These are phyloP conservation scores for Penicillium italicum DNA, from an alignment of 2,329 filamentous ascomycete genomes.

Conservation along the genomic window DNA sequence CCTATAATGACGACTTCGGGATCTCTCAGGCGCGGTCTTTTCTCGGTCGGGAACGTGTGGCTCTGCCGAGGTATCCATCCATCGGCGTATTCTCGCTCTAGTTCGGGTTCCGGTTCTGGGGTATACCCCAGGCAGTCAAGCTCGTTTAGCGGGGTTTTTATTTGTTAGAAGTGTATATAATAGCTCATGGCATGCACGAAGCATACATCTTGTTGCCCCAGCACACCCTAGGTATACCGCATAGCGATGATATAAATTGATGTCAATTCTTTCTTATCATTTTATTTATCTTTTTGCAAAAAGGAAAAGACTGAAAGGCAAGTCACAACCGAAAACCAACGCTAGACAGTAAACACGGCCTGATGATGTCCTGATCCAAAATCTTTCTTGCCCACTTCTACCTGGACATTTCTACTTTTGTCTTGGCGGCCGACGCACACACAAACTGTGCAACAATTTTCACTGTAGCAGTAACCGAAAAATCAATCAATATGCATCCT, in stretches of 20 bases:
- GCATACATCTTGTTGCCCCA: not conserved
- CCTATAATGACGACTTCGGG: conserved; percentile 14
- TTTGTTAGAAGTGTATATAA: not conserved
- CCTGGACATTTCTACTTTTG: not conserved
- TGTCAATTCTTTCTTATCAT: not conserved
- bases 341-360: not conserved
- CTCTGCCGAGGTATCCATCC: conserved; percentile 15
- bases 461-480: not conserved
- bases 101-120: not conserved
- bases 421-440: not conserved
- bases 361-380: not conserved
- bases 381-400: not conserved
- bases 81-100: conserved; percentile 23
- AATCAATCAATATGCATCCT: conserved; percentile 21
- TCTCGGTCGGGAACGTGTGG: conserved; percentile 14
- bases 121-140: not conserved
- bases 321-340: not conserved
- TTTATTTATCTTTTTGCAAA: not conserved
- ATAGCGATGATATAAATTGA: not conserved
- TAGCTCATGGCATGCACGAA: not conserved
- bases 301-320: too few species aligned
- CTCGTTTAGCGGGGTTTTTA: not conserved
- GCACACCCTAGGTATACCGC: not conserved
- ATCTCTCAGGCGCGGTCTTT: conserved; percentile 6
- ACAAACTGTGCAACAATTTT: not conserved